Evolutionary conservation across 2,329 filamentous ascomycete species (phyloP), one percentile per base, ranked within the genome.

Genomic region (Penicillium oxalicum): DNA sequence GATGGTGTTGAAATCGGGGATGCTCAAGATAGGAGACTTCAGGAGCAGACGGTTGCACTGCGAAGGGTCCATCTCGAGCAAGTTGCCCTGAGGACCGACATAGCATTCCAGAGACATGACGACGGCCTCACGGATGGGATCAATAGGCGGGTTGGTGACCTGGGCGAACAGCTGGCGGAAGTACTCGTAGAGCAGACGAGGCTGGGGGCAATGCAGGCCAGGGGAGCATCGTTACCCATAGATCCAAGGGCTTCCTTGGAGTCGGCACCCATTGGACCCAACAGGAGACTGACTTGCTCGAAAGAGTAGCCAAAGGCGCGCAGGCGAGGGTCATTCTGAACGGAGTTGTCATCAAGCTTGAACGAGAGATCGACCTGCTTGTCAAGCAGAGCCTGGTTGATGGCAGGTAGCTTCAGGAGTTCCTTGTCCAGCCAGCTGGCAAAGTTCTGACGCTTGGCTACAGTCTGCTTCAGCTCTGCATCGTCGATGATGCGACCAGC

Each of bases 31-130:
- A 32, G 91, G 91, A 50, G 91, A 95, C 36, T 89, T 88, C 4
- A 97, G 79, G 45, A 91, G 80, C 25, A 97, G 77, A 54, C 91
- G 83, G 59, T 86, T 85, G 70, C 91, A 96, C 70, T 97, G 91
- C 27, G 86, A 85, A 49, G 88, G 74, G 62, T 95, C 86, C 87
- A 97, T 96, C 73, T 95, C 91, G 28, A 96, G 77, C 49, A 97
- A 75, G 67, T 97, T 97, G 50, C 91, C 91, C 72, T 97, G 91
- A 40, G 91, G 91, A 42, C 91, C 91, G 59, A 97, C 88, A 66
- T 96, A 97, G 63, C 91, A 94, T 67, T 95, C 91, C 36, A 97
- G 75, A 48, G 91, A 96, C 91, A 97, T 97, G 70, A 97, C 91
- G 63, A 96, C 93, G 27, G 91, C 91, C 77, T 97, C 91, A 70